Conservation (phyloP, 2,329 filamentous ascomycete genomes). For the Biscogniauxia sp. region DNA sequence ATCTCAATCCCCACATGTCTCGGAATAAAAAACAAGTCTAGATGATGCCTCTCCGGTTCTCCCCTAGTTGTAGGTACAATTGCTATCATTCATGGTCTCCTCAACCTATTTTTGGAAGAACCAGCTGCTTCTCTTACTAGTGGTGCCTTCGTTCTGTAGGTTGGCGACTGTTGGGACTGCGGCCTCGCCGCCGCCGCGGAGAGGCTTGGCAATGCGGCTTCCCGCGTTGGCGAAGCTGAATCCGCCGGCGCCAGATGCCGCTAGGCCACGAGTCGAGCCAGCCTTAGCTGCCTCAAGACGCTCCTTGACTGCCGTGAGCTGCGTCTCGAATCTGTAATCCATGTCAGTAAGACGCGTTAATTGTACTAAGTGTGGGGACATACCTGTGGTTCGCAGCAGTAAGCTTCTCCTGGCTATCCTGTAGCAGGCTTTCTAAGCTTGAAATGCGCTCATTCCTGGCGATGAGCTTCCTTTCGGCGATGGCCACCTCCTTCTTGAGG, state of each 20-base stretch:
- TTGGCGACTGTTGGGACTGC: conserved; percentile 55
- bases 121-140: conserved; percentile 69
- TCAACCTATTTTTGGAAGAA: conserved; percentile 61
- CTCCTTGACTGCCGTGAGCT: conserved; percentile 96
- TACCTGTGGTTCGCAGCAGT: conserved; percentile 97
- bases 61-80: conserved; percentile 5
- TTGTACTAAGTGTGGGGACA: conserved; percentile 34
- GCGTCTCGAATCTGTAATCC: conserved; percentile 79
- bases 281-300: conserved; percentile 93
- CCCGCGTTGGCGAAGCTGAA: conserved; percentile 69
- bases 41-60: conserved; percentile 8
- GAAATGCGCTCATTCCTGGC: conserved; percentile 96
- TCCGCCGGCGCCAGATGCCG: conserved; percentile 56
- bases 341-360: conserved; percentile 26
- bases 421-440: conserved; percentile 84
- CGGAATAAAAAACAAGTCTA: conserved; percentile 11
- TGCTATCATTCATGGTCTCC: conserved; percentile 8
- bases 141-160: conserved; percentile 55
- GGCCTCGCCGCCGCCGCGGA: conserved; percentile 57
- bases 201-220: conserved; percentile 67
- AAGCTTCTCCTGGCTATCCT: conserved; percentile 98
- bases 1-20: conserved; percentile 5
- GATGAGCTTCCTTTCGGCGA: conserved; percentile 95
- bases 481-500: conserved; percentile 98
- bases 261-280: conserved; percentile 82